Evolutionary conservation across 192 early-diverging fungal genomes (phyloP).

Genomic region (Coemansia sp.): DNA sequence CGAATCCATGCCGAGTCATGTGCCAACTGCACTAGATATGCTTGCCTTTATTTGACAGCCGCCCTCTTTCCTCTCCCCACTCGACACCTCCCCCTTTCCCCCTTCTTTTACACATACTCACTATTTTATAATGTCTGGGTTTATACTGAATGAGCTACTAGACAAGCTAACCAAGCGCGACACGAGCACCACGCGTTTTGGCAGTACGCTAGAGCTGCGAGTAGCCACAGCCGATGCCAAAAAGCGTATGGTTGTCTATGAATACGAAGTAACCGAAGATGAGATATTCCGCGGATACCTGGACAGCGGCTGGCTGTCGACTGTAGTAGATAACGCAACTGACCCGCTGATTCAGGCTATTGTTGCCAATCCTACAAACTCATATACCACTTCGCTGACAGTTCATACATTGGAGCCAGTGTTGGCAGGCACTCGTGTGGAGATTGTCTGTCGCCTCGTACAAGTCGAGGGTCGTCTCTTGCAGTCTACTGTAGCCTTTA

Average conservation of each 20-base stretch:
- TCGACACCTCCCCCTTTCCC: background rate
- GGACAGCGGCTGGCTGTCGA: constrained; percentile 25
- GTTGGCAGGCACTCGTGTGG: constrained; percentile 9
- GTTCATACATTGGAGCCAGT: constrained; percentile 23
- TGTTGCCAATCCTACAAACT: background rate
- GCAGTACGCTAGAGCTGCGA: constrained; percentile 16
- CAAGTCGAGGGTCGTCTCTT: constrained; percentile 20
- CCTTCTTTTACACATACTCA: background rate
- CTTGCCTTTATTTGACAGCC: background rate
- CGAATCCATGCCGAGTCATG: background rate
- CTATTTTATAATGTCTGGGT: constrained; percentile 20
- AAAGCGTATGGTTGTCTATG: constrained; percentile 15
- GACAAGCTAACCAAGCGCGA: constrained; percentile 23
- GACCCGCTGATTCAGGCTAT: constrained; percentile 12
- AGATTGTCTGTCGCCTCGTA: constrained; percentile 27
- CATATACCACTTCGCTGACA: constrained; percentile 16
- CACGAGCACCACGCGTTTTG: constrained; percentile 13
- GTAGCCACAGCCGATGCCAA: constrained; percentile 18
- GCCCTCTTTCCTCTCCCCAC: background rate
- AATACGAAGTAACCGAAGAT: constrained; percentile 30
- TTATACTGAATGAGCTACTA: constrained; percentile 31
- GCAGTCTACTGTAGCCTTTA: constrained; percentile 26
- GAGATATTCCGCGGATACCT: constrained; percentile 28
- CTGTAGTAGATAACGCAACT: constrained; percentile 20
- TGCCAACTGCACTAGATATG: background rate